Evolutionary conservation across 768 basidiomycete species (phyloP).

Genomic region (Macrolepiota albuminosa): DNA sequence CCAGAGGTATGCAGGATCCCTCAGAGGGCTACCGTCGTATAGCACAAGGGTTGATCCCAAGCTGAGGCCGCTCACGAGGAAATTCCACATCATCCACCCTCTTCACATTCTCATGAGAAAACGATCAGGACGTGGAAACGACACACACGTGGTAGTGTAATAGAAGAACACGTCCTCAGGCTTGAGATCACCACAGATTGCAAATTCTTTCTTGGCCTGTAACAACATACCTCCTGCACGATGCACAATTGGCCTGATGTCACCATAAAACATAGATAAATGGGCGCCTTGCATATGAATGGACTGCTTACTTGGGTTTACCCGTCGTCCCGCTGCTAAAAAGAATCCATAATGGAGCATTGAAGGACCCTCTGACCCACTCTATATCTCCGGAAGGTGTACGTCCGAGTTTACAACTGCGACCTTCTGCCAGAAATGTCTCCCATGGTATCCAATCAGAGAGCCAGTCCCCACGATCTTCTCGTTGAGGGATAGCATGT

Average conservation of each 20-base stretch:
- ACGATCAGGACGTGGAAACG: not conserved
- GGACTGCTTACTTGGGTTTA: conserved; percentile 48
- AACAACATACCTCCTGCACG: conserved; percentile 76
- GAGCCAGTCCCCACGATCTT: conserved; percentile 16
- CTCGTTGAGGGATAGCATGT: conserved; percentile 32
- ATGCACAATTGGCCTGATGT: conserved; percentile 67
- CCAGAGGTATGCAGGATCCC: conserved; percentile 64
- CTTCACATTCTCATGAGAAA: conserved; percentile 27
- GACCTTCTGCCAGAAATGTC: conserved; percentile 45
- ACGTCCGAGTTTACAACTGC: conserved; percentile 40
- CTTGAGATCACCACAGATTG: conserved; percentile 60
- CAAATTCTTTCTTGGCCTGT: conserved; percentile 67
- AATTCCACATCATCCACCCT: conserved; percentile 94
- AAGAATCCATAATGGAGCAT: conserved; percentile 82
- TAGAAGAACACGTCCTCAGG: conserved; percentile 75
- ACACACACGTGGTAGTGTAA: conserved; percentile 71
- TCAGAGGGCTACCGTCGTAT: conserved; percentile 78
- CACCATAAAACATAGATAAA: conserved; percentile 8
- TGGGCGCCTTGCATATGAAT: not conserved
- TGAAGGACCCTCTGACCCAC: conserved; percentile 60
- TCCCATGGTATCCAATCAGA: conserved; percentile 51
- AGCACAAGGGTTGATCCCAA: conserved; percentile 69
- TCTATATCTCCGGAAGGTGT: conserved; percentile 53
- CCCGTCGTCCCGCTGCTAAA: conserved; percentile 86
- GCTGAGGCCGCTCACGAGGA: conserved; percentile 61